These are phyloP conservation scores for Aureobasidium vineae DNA, from an alignment of 2,329 filamentous ascomycete genomes.

Conservation along the genomic window DNA sequence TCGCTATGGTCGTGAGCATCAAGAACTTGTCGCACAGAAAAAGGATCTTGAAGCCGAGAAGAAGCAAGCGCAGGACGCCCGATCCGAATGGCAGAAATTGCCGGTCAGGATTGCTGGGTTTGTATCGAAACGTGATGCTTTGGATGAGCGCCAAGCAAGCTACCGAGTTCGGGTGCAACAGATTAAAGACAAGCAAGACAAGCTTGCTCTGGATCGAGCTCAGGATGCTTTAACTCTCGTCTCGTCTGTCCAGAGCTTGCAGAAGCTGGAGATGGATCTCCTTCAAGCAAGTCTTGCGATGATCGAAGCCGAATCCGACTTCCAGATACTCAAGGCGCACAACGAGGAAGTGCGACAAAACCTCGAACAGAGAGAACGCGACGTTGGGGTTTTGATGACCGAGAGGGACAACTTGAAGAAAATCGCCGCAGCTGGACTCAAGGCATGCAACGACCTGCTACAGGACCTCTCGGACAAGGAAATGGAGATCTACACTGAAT, in stretches of 20 bases:
- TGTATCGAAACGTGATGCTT: constrained; percentile 46
- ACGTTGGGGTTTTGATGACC: constrained; percentile 42
- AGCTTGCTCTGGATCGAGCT: constrained; percentile 39
- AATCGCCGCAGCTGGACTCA: constrained; percentile 29
- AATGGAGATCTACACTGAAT: constrained; percentile 30
- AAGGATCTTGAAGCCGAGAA: constrained; percentile 60
- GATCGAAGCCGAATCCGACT: constrained; percentile 81
- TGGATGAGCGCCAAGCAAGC: constrained; percentile 55
- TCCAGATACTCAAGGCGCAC: constrained; percentile 64
- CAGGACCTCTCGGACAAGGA: constrained; percentile 34
- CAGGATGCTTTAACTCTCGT: constrained; percentile 54
- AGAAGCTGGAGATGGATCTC: constrained; percentile 60
- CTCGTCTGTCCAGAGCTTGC: constrained; percentile 62
- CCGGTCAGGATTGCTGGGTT: constrained; percentile 66
- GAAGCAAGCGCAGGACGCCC: constrained; percentile 60
- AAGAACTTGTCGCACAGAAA: constrained; percentile 31
- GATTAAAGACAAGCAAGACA: constrained; percentile 45
- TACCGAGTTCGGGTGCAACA: constrained; percentile 57
- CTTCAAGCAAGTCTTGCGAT: constrained; percentile 67
- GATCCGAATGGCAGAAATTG: constrained; percentile 63
- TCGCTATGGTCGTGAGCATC: constrained; percentile 30
- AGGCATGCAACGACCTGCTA: constrained; percentile 30
- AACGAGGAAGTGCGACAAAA: constrained; percentile 59
- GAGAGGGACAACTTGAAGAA: constrained; percentile 31
- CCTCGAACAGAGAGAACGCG: constrained; percentile 50